A percentile compares a stretch with the other conserved stretches of the same genome.
These are phyloP conservation scores for Mortierella sp. DNA, from an alignment of 371 early-diverging fungal genomes.

Conservation along the genomic window DNA sequence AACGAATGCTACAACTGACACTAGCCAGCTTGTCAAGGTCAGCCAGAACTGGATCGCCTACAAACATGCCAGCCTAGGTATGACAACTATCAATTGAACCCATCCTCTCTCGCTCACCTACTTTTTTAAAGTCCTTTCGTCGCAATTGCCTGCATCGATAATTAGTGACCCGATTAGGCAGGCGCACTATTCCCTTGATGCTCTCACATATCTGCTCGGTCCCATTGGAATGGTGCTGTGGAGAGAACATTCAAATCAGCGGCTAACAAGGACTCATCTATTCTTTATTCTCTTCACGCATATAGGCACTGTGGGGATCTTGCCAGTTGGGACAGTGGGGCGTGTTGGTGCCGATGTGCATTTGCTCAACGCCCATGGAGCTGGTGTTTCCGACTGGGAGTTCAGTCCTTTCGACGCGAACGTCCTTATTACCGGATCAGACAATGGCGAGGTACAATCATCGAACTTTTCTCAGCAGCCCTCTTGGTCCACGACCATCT, in stretches of 20 bases:
- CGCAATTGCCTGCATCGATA: slow-evolving; percentile 20
- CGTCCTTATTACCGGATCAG: slow-evolving; percentile 66
- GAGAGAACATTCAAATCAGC: too few relatives aligned
- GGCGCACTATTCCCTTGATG: too few relatives aligned
- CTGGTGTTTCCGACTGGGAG: slow-evolving; percentile 70
- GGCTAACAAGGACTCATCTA: too few relatives aligned
- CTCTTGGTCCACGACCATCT: too few relatives aligned
- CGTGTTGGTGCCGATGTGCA: slow-evolving; percentile 57
- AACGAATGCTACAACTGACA: slow-evolving; percentile 62
- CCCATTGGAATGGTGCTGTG: too few relatives aligned
- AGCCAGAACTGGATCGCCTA: slow-evolving; percentile 64
- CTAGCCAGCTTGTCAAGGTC: slow-evolving; percentile 65
- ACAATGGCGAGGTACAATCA: slow-evolving; percentile 64
- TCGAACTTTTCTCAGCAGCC: background rate
- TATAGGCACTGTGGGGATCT: slow-evolving; percentile 63
- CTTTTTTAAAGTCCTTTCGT: too few relatives aligned
- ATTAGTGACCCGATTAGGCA: too few relatives aligned
- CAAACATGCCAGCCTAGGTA: slow-evolving; percentile 64
- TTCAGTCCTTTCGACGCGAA: slow-evolving; percentile 65
- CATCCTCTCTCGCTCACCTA: too few relatives aligned
- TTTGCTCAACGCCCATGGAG: slow-evolving; percentile 62
- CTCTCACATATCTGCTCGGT: too few relatives aligned
- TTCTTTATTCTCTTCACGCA: background rate
- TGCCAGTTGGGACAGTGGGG: slow-evolving; percentile 61
- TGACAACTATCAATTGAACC: background rate